Conservation (phyloP, 192 early-diverging fungal species). For the Umbelopsis vinacea region DNA sequence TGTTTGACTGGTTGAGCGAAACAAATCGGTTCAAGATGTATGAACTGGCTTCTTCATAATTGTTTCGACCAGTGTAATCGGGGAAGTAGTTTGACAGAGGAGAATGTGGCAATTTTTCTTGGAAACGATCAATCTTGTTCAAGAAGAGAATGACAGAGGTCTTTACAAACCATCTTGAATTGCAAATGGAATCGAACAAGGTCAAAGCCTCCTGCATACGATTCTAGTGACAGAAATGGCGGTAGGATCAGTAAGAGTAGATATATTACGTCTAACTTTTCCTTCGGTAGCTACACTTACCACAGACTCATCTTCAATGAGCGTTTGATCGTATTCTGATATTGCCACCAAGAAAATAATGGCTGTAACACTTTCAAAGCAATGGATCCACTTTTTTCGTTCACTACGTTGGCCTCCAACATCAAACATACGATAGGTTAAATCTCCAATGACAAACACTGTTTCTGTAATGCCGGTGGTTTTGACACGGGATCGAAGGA, state of each 20-base stretch:
- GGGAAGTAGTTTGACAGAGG: conserved; percentile 90
- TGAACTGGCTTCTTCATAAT: conserved; percentile 74
- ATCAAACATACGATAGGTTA: conserved; percentile 97
- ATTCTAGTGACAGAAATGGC: conserved; percentile 55
- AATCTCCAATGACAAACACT: conserved; percentile 87
- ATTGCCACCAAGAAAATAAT: conserved; percentile 97
- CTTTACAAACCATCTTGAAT: conserved; percentile 96
- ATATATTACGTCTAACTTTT: too few relatives aligned
- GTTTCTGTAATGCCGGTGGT: conserved; percentile 98
- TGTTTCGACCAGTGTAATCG: conserved; percentile 74
- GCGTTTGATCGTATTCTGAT: conserved; percentile 93
- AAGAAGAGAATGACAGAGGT: conserved; percentile 97
- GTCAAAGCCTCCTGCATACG: conserved; percentile 97
- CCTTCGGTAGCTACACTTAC: too few relatives aligned
- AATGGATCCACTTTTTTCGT: conserved; percentile 99
- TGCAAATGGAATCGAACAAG: conserved; percentile 97
- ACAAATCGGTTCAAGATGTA: conserved; percentile 85
- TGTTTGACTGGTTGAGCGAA: conserved; percentile 73
- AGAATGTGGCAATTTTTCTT: conserved; percentile 84
- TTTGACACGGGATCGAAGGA: conserved; percentile 95
- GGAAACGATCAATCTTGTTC: conserved; percentile 98
- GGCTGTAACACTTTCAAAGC: conserved; percentile 96
- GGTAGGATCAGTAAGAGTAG: neutral
- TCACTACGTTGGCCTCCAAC: conserved; percentile 98
- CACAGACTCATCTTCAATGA: conserved; percentile 96